Conservation (phyloP, 2,329 filamentous ascomycete species). For the Trichoderma cornu-damae region DNA sequence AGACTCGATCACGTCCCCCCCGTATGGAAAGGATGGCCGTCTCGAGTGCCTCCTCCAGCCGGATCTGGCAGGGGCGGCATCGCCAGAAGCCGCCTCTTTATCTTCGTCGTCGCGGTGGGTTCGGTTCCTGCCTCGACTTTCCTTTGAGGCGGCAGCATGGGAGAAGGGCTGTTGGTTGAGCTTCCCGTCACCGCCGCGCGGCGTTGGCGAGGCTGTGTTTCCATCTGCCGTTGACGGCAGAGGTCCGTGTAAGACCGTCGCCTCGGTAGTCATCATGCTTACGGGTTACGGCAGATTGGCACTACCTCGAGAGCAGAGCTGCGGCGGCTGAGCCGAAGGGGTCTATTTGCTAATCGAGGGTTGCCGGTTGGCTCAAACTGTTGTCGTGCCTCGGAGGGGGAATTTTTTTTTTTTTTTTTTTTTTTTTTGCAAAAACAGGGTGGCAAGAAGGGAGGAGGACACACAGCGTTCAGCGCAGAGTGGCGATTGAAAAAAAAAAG, state of each 20-base stretch:
- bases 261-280: constrained; percentile 13
- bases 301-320: background rate
- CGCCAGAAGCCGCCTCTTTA: background rate
- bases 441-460: background rate
- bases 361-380: background rate
- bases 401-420: too few species aligned
- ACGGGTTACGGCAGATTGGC: constrained; percentile 4
- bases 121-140: background rate
- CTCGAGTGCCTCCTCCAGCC: background rate
- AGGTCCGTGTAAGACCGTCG: constrained; percentile 13
- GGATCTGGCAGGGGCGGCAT: background rate
- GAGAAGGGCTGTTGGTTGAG: background rate
- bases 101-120: background rate
- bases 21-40: background rate
- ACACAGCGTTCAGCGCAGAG: background rate
- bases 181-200: constrained; percentile 12
- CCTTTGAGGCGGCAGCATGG: background rate
- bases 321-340: background rate
- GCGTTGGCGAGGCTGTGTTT: constrained; percentile 9
- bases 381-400: background rate
- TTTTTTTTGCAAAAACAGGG: too few species aligned
- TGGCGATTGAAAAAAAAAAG: too few species aligned
- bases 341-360: background rate
- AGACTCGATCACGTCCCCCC: constrained; percentile 6
- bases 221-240: constrained; percentile 10